Evolutionary conservation across 192 early-diverging fungal genomes (phyloP).

Genomic region (Coemansia sp.): DNA sequence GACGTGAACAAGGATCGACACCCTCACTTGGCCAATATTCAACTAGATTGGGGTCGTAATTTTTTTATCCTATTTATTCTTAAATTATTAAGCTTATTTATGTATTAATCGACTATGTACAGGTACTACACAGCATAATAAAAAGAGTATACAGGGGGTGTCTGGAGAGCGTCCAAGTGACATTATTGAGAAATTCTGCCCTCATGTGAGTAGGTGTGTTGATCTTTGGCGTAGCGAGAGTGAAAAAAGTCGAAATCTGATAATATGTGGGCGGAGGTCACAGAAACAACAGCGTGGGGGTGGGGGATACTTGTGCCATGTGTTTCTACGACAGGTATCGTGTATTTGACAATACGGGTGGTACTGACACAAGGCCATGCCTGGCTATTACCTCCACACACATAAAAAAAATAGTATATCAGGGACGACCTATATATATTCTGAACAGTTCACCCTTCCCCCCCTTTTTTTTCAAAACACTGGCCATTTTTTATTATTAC

Average conservation of each 20-base stretch:
- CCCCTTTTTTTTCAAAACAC: background rate
- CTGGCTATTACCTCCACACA: background rate
- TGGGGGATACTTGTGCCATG: background rate
- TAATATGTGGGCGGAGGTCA: too few species aligned
- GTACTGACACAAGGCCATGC: background rate
- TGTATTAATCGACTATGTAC: too few species aligned
- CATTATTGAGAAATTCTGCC: background rate
- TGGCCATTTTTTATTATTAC: background rate
- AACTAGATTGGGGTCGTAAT: too few species aligned
- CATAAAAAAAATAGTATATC: too few species aligned
- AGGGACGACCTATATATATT: too few species aligned
- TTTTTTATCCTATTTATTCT: too few species aligned
- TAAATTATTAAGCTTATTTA: too few species aligned
- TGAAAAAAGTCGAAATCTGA: too few species aligned
- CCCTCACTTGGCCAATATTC: background rate
- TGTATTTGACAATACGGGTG: background rate
- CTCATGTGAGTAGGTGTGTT: too few species aligned
- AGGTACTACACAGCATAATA: too few species aligned
- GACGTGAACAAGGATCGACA: background rate
- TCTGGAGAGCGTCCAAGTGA: background rate
- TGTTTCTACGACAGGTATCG: background rate
- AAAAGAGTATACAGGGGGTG: too few species aligned
- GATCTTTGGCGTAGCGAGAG: background rate
- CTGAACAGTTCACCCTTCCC: background rate
- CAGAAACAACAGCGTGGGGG: too few species aligned